Conservation (phyloP, 352 stramenopile species). For the Phytophthora boehmeriae region DNA sequence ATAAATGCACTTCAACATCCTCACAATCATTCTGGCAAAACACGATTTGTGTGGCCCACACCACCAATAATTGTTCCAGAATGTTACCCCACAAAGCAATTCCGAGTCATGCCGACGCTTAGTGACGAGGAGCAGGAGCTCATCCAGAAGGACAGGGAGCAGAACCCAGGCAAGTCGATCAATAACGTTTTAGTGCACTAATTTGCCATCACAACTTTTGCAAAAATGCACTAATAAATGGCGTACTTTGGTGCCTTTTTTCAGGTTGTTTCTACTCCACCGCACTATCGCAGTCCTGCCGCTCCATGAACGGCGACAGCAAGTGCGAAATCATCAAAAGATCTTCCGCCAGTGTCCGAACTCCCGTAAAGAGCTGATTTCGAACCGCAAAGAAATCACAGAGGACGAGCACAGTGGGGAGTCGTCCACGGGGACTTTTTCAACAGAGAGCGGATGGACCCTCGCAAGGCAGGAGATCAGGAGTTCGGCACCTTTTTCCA, state of each 20-base stretch:
- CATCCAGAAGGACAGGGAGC: slow-evolving; percentile 74
- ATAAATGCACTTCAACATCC: slow-evolving; percentile 5
- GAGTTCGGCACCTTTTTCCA: slow-evolving; percentile 59
- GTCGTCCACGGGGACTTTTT: slow-evolving; percentile 66
- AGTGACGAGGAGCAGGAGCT: slow-evolving; percentile 74
- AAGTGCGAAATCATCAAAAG: slow-evolving; percentile 88
- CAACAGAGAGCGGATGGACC: slow-evolving; percentile 72
- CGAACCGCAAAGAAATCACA: slow-evolving; percentile 77
- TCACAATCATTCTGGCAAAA: too few relatives aligned
- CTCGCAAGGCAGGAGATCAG: slow-evolving; percentile 48
- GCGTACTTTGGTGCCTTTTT: background rate
- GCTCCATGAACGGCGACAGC: slow-evolving; percentile 82
- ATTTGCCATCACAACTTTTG: too few relatives aligned
- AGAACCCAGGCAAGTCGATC: slow-evolving; percentile 51
- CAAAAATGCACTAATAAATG: background rate
- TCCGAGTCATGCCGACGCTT: slow-evolving; percentile 55
- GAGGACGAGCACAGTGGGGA: slow-evolving; percentile 71
- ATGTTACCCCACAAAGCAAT: background rate
- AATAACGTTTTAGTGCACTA: background rate
- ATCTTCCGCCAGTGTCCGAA: slow-evolving; percentile 86
- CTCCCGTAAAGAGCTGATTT: slow-evolving; percentile 74
- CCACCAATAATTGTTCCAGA: slow-evolving; percentile 24
- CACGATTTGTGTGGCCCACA: slow-evolving; percentile 23
- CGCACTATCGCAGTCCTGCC: slow-evolving; percentile 75
- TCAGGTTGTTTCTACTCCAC: slow-evolving; percentile 84